phyloP scores from a whole-genome alignment of 192 early-diverging fungal species.

The Phycomyces nitens region DNA sequence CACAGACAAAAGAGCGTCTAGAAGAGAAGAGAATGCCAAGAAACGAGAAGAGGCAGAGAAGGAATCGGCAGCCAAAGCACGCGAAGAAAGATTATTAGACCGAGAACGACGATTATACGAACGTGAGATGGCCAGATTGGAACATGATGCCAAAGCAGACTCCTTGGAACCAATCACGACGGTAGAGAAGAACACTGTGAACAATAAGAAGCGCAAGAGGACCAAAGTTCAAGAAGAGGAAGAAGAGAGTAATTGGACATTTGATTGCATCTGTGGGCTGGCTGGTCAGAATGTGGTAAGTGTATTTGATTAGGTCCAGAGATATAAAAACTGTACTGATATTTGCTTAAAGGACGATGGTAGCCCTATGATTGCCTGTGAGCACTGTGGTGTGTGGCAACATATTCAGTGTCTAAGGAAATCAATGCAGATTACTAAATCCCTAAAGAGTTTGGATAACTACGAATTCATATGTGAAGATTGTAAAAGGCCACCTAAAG shows the following conservation, averaged over 20 bases:
- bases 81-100: conserved; percentile 30
- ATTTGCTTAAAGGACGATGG: conserved; percentile 54
- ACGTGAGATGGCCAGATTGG: conserved; percentile 28
- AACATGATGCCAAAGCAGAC: conserved; percentile 9
- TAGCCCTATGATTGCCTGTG: conserved; percentile 69
- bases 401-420: conserved; percentile 63
- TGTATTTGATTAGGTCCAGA: background rate
- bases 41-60: conserved; percentile 30
- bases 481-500: conserved; percentile 26
- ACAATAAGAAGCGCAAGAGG: conserved; percentile 25
- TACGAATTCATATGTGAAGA: conserved; percentile 48
- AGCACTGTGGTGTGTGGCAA: conserved; percentile 64
- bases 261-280: conserved; percentile 49
- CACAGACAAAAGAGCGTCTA: conserved; percentile 20
- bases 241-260: conserved; percentile 46
- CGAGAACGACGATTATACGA: conserved; percentile 34
- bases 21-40: conserved; percentile 26
- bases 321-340: background rate
- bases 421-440: conserved; percentile 20
- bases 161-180: background rate
- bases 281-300: conserved; percentile 46
- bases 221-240: conserved; percentile 16
- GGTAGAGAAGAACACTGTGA: conserved; percentile 32
- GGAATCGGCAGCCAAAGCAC: conserved; percentile 20
- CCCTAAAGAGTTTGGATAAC: conserved; percentile 40